Conservation (phyloP, 1,284 basidiomycete species). For the Testicularia cyperi region DNA sequence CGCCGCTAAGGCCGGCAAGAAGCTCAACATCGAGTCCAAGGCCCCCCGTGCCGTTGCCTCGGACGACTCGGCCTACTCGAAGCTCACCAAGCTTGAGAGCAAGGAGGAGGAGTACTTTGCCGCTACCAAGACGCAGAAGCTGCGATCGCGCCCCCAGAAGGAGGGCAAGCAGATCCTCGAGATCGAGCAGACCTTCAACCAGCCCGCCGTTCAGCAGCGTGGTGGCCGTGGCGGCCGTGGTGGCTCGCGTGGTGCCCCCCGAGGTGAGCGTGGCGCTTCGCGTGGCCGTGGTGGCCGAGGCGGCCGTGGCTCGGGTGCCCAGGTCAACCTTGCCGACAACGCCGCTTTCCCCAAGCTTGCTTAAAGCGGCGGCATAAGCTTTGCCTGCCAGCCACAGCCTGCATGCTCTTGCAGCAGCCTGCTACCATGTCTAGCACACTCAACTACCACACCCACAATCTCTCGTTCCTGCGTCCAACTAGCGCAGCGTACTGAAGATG, state of each 20-base stretch:
- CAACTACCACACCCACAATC: no score
- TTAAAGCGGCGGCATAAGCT: no score
- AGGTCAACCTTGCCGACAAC: constrained; percentile 63
- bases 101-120: constrained; percentile 53
- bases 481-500: no score
- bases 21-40: constrained; percentile 46
- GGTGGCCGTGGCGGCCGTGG: constrained; percentile 38
- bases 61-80: constrained; percentile 47
- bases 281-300: constrained; percentile 63
- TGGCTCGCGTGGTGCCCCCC: constrained; percentile 38
- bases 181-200: constrained; percentile 53
- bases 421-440: no score
- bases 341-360: constrained; percentile 58
- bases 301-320: constrained; percentile 66
- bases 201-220: constrained; percentile 37
- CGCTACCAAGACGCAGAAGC: constrained; percentile 41
- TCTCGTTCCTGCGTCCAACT: no score
- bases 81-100: constrained; percentile 52
- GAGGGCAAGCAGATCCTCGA: constrained; percentile 55
- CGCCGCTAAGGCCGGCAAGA: constrained; percentile 68
- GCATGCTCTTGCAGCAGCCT: no score
- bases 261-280: constrained; percentile 38
- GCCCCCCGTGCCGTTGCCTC: constrained; percentile 36
- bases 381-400: no score
- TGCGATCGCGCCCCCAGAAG: constrained; percentile 35